Conservation (phyloP, 805 yeast genomes). For the Metschnikowia sp. region DNA sequence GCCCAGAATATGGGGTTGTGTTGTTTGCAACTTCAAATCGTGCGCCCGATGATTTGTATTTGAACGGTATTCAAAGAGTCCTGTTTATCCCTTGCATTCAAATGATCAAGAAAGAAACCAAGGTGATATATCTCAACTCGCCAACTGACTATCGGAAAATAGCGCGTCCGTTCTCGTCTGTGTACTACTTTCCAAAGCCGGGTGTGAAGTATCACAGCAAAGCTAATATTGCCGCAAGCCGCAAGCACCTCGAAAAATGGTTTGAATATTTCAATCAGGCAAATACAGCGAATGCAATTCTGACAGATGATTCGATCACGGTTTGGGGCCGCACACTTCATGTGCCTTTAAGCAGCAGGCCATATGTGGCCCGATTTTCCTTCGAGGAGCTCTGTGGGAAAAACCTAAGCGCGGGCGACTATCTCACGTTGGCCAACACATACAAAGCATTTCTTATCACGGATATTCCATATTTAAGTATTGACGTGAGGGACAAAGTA, state of each 20-base stretch:
- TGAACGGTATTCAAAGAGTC: conserved; percentile 90
- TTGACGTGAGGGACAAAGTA: conserved; percentile 75
- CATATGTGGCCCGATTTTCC: conserved; percentile 83
- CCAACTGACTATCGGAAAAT: conserved; percentile 93
- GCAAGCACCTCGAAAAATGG: conserved; percentile 72
- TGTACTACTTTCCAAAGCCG: conserved; percentile 69
- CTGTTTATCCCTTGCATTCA: conserved; percentile 91
- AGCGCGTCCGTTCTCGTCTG: conserved; percentile 77
- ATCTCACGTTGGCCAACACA: conserved; percentile 72
- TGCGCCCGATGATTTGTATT: conserved; percentile 89
- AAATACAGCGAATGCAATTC: conserved; percentile 30
- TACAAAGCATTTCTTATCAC: conserved; percentile 83
- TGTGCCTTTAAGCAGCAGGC: conserved; percentile 75
- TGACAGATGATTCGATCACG: conserved; percentile 30
- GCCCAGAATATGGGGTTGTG: conserved; percentile 76
- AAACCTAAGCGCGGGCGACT: conserved; percentile 92
- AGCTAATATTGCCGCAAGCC: conserved; percentile 48
- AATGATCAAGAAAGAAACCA: conserved; percentile 65
- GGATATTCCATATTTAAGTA: conserved; percentile 83
- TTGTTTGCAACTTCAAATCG: conserved; percentile 93
- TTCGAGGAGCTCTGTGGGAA: conserved; percentile 83
- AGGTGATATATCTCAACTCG: conserved; percentile 78
- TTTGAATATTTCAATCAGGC: conserved; percentile 70
- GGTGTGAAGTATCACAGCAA: conserved; percentile 54
- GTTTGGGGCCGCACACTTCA: conserved; percentile 87